Percentiles rank a stretch among this genome's conserved stretches.
Conservation (phyloP, 2,329 filamentous ascomycete species). For the Diaporthe destruens region DNA sequence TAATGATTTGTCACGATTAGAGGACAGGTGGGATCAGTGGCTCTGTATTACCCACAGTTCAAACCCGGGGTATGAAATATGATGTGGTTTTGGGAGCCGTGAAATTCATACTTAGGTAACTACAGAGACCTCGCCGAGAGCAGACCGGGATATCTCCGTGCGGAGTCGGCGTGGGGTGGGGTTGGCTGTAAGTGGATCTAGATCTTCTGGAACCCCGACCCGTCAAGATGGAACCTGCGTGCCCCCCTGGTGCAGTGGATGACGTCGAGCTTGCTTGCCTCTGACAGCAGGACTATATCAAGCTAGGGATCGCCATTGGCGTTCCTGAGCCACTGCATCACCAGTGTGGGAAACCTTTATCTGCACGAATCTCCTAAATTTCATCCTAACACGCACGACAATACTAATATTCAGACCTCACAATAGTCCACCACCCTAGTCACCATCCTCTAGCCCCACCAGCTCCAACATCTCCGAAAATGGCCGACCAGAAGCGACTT, state of each 20-base stretch:
- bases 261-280: constrained; percentile 23
- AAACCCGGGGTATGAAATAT: neutral
- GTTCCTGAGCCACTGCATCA: neutral
- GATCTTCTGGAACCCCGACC: constrained; percentile 23
- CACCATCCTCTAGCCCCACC: neutral
- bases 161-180: constrained; percentile 25
- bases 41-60: neutral
- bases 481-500: constrained; percentile 42
- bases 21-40: constrained; percentile 1
- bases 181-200: constrained; percentile 2
- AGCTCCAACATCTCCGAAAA: constrained; percentile 39
- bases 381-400: neutral
- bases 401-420: neutral
- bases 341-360: neutral
- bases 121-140: constrained; percentile 6
- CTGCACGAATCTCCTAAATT: neutral
- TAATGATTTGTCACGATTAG: constrained; percentile 19
- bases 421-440: neutral
- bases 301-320: neutral
- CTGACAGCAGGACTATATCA: constrained; percentile 18
- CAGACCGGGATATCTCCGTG: constrained; percentile 32
- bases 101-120: too few relatives aligned
- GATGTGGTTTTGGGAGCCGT: neutral
- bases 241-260: constrained; percentile 1
- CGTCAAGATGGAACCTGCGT: constrained; percentile 19